Conservation (phyloP, 2,329 filamentous ascomycete genomes). For the Aspergillus neoniger region DNA sequence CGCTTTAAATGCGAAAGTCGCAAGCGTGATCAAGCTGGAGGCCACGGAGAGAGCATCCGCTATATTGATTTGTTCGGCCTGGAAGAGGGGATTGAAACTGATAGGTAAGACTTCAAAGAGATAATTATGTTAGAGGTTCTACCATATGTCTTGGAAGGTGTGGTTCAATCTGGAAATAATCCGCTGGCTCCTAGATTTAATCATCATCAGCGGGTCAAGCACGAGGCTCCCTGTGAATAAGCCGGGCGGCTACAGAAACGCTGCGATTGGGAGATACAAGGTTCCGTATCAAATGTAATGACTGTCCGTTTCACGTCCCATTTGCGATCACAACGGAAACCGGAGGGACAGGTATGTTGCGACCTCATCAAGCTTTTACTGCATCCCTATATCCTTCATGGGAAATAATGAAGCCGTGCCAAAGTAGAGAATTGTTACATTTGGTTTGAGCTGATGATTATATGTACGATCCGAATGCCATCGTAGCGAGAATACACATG, state of each 20-base stretch:
- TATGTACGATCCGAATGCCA: neutral
- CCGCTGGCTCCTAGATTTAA: no score
- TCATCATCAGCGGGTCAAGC: no score
- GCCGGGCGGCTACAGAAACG: neutral
- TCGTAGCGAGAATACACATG: neutral
- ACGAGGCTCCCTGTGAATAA: no score
- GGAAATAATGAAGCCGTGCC: neutral
- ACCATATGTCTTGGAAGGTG: no score
- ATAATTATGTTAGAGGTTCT: no score
- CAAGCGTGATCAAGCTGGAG: no score
- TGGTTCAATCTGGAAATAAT: no score
- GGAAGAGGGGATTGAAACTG: no score
- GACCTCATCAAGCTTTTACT: neutral
- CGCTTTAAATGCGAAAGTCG: no score
- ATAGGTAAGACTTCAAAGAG: no score
- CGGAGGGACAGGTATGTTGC: neutral
- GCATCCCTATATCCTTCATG: neutral
- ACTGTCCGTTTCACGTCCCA: neutral
- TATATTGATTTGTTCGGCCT: no score
- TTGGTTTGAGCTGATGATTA: neutral
- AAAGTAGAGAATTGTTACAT: neutral
- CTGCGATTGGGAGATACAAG: neutral
- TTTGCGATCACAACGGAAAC: neutral
- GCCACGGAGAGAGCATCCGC: no score
- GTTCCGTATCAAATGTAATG: neutral